Evolutionary conservation across 1,284 basidiomycete species (phyloP).

Genomic region (Moesziomyces antarcticus): DNA sequence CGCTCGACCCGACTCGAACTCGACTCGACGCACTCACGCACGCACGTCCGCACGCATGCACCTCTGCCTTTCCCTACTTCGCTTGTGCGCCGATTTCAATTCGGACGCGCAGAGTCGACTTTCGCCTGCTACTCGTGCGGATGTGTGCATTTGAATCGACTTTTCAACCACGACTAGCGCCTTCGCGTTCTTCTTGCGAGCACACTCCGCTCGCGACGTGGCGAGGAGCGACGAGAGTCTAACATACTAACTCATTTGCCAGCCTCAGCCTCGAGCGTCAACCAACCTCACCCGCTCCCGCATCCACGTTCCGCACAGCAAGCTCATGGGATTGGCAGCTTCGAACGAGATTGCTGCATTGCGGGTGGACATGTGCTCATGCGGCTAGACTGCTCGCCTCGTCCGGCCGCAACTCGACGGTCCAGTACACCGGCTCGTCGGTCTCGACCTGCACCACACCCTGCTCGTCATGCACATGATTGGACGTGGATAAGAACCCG

Average conservation of each 20-base stretch:
- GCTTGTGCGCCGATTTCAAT: neutral
- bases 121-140: too few relatives aligned
- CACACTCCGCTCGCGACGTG: too few relatives aligned
- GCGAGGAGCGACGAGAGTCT: too few relatives aligned
- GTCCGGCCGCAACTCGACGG: conserved; percentile 72
- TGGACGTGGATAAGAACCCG: conserved; percentile 82
- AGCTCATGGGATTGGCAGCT: too few relatives aligned
- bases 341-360: too few relatives aligned
- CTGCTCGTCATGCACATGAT: conserved; percentile 74
- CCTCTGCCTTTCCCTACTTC: neutral
- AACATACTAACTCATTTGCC: too few relatives aligned
- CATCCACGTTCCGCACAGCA: too few relatives aligned
- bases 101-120: neutral
- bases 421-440: conserved; percentile 88
- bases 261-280: too few relatives aligned
- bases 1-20: neutral
- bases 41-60: neutral
- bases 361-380: neutral
- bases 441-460: conserved; percentile 79
- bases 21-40: neutral
- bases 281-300: too few relatives aligned
- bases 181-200: too few relatives aligned
- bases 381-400: conserved; percentile 11
- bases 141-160: neutral
- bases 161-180: neutral